phyloP scores from a whole-genome alignment of 1,284 basidiomycete genomes.

The Cryptococcus amylolentus region DNA sequence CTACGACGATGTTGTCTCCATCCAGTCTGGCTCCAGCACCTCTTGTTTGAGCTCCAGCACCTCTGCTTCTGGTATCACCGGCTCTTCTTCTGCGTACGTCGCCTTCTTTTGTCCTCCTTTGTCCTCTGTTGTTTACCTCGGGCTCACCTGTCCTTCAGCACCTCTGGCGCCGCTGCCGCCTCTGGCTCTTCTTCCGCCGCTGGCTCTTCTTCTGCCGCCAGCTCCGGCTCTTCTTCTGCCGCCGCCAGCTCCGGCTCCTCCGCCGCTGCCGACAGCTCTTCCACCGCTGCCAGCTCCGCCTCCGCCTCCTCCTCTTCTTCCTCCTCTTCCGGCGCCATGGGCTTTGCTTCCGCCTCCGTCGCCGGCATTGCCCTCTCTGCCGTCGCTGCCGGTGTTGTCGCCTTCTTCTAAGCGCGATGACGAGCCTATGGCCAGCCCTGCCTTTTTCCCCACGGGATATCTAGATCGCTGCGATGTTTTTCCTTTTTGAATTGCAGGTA shows the following conservation, averaged over 20 bases:
- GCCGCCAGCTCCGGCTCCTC: constrained; percentile 11
- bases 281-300: constrained; percentile 6
- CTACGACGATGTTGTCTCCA: constrained; percentile 29
- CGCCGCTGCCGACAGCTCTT: constrained; percentile 12
- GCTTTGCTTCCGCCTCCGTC: constrained; percentile 5
- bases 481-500: too few relatives aligned
- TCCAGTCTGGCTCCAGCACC: constrained; percentile 19
- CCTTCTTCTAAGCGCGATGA: constrained; percentile 20
- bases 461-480: background rate
- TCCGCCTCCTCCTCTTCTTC: constrained; percentile 9
- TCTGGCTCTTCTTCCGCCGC: background rate
- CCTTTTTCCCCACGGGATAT: too few relatives aligned
- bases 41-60: constrained; percentile 11
- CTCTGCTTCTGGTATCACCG: constrained; percentile 3
- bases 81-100: background rate
- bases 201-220: constrained; percentile 7
- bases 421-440: too few relatives aligned
- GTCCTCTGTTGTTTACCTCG: background rate
- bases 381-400: constrained; percentile 27
- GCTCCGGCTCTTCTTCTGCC: constrained; percentile 10
- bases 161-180: constrained; percentile 11
- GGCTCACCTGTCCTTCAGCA: constrained; percentile 1
- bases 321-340: background rate
- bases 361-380: constrained; percentile 21
- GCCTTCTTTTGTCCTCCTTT: background rate